phyloP scores from a whole-genome alignment of 108 stramenopile species.

The Nitzschia palea region DNA sequence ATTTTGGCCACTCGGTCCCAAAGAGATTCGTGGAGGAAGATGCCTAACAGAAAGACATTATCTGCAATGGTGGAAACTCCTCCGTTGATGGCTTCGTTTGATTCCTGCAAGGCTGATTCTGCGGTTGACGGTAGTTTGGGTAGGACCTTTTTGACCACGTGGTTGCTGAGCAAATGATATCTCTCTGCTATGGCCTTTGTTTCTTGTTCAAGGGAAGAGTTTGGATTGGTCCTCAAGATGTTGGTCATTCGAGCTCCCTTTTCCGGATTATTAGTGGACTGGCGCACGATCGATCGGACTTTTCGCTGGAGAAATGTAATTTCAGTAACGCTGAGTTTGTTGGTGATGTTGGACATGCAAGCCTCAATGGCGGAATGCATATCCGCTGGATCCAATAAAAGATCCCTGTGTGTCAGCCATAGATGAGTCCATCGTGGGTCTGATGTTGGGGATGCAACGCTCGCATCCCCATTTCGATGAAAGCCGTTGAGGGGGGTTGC shows the following conservation, averaged over 20 bases:
- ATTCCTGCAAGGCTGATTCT: not conserved
- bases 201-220: slow-evolving; percentile 20
- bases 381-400: slow-evolving; percentile 58
- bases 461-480: not conserved
- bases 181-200: slow-evolving; percentile 21
- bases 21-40: slow-evolving; percentile 51
- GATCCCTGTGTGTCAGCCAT: slow-evolving; percentile 29
- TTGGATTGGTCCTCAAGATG: slow-evolving; percentile 1
- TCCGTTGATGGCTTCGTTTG: not conserved
- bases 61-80: slow-evolving; percentile 3
- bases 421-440: slow-evolving; percentile 43
- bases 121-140: slow-evolving; percentile 6
- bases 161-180: slow-evolving; percentile 33
- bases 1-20: slow-evolving; percentile 70
- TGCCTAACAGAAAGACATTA: slow-evolving; percentile 37
- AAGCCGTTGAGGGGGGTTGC: not conserved
- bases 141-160: slow-evolving; percentile 29
- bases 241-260: not conserved
- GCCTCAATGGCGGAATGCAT: slow-evolving; percentile 42
- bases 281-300: slow-evolving; percentile 37
- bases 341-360: slow-evolving; percentile 31
- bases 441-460: not conserved
- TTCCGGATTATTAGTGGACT: slow-evolving; percentile 1
- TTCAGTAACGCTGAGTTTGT: slow-evolving; percentile 37
- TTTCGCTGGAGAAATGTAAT: slow-evolving; percentile 50